A percentile compares a stretch with the other conserved stretches of the same genome.
Conservation (phyloP, 352 stramenopile species). For the Pythium dissimile region DNA sequence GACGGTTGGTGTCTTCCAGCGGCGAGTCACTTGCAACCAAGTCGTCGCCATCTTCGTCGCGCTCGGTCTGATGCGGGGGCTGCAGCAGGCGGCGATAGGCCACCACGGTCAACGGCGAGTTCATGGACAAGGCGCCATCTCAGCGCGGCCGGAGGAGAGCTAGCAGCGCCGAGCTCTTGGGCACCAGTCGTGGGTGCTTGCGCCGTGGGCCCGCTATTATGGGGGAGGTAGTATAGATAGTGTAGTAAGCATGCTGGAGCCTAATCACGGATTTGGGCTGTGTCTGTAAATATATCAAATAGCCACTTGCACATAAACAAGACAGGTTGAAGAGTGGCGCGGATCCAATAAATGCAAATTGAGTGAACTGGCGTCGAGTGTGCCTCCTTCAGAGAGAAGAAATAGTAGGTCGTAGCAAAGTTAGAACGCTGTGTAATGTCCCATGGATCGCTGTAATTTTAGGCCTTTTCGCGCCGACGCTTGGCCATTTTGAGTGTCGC, state of each 20-base stretch:
- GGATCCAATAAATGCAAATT: too few relatives aligned
- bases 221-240: background rate
- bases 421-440: background rate
- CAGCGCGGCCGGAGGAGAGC: too few relatives aligned
- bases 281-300: background rate
- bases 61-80: background rate
- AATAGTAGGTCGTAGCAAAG: too few relatives aligned
- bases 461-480: background rate
- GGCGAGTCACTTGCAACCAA: background rate
- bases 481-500: background rate
- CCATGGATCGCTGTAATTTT: background rate
- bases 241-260: too few relatives aligned
- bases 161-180: too few relatives aligned
- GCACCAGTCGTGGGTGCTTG: too few relatives aligned
- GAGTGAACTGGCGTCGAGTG: too few relatives aligned
- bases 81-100: constrained; percentile 24
- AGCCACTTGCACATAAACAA: constrained; percentile 19
- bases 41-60: constrained; percentile 26
- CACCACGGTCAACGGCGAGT: constrained; percentile 19
- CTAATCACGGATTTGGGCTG: background rate
- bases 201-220: too few relatives aligned
- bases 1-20: background rate
- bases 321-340: too few relatives aligned
- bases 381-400: background rate
- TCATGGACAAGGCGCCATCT: too few relatives aligned